phyloP scores from a whole-genome alignment of 352 stramenopile genomes.

The Pythium folliculosum region DNA sequence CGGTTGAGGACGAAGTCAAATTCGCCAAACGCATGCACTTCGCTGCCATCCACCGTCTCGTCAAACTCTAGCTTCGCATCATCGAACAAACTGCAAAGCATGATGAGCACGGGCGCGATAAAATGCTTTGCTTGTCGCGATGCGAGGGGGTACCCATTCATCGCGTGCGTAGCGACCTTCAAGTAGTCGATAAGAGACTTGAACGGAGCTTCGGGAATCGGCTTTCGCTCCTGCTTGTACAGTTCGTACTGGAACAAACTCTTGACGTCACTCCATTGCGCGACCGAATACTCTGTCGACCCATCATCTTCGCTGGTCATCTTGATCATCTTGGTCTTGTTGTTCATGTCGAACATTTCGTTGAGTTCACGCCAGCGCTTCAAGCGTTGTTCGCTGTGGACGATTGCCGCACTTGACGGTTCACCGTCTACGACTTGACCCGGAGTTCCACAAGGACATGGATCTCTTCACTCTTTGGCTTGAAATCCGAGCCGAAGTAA shows the following conservation, averaged over 20 bases:
- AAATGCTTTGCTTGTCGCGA: constrained; percentile 25
- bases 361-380: constrained; percentile 35
- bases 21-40: constrained; percentile 41
- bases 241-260: constrained; percentile 23
- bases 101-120: constrained; percentile 28
- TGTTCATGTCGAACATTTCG: constrained; percentile 29
- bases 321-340: constrained; percentile 27
- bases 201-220: constrained; percentile 28
- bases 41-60: constrained; percentile 36
- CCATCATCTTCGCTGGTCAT: constrained; percentile 24
- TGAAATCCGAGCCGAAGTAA: constrained; percentile 9
- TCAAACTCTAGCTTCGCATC: constrained; percentile 30
- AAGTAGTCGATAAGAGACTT: constrained; percentile 31
- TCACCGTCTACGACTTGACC: neutral
- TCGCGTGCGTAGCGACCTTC: constrained; percentile 26
- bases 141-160: constrained; percentile 7
- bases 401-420: constrained; percentile 9
- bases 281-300: constrained; percentile 25
- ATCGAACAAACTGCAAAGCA: constrained; percentile 28
- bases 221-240: constrained; percentile 29
- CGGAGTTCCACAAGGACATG: constrained; percentile 16
- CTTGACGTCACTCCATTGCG: constrained; percentile 28
- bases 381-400: constrained; percentile 28
- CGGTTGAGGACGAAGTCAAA: constrained; percentile 54
- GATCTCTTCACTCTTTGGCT: constrained; percentile 2